Conservation (phyloP, 495 filamentous ascomycete species). For the Oleoguttula mirabilis region DNA sequence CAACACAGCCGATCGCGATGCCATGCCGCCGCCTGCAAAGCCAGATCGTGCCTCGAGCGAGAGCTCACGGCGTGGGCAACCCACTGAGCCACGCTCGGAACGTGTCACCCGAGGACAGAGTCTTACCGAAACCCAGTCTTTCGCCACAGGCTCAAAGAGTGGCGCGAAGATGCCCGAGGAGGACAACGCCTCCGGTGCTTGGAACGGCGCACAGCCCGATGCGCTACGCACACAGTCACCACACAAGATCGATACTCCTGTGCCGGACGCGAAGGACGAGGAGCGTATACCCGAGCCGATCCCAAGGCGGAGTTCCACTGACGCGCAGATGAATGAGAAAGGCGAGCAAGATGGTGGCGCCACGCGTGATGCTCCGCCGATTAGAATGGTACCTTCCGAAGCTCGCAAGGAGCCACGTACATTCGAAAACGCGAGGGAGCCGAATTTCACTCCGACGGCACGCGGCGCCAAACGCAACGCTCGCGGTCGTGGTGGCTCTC, state of each 20-base stretch:
- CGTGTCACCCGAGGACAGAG: constrained; percentile 2
- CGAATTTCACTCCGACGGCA: neutral
- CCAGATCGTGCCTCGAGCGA: constrained; percentile 10
- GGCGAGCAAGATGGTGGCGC: constrained; percentile 1
- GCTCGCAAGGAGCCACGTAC: constrained; percentile 1
- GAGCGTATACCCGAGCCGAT: constrained; percentile 15
- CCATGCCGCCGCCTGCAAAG: constrained; percentile 13
- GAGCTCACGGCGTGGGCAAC: neutral
- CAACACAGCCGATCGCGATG: constrained; percentile 10
- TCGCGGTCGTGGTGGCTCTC: constrained; percentile 22
- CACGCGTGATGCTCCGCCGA: neutral
- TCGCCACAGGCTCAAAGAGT: neutral
- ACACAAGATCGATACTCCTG: constrained; percentile 1
- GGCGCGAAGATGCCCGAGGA: neutral
- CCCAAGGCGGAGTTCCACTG: constrained; percentile 24
- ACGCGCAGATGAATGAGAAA: constrained; percentile 26
- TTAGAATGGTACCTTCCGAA: constrained; percentile 7
- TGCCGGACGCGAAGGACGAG: neutral
- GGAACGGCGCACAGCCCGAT: constrained; percentile 1
- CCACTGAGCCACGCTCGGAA: neutral
- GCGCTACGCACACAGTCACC: constrained; percentile 5
- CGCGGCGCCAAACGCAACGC: constrained; percentile 20
- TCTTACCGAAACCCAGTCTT: neutral
- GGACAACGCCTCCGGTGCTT: neutral
- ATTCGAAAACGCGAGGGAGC: constrained; percentile 6